Conservation (phyloP, 2,329 filamentous ascomycete species). For the Aurifilum marmelostoma region DNA sequence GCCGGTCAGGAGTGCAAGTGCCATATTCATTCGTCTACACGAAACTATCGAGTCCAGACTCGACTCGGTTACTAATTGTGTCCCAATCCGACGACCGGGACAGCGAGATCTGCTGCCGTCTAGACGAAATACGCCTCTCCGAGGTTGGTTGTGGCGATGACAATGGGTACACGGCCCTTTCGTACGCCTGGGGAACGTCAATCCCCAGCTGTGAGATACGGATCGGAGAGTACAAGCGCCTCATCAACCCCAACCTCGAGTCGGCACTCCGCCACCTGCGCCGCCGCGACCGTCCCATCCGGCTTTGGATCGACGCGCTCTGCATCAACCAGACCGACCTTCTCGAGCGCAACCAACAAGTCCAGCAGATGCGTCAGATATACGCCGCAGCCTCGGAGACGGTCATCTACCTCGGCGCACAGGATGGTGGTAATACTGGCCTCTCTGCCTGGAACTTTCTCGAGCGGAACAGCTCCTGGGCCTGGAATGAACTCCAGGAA, state of each 20-base stretch:
- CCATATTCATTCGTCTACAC: background rate
- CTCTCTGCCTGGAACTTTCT: constrained; percentile 16
- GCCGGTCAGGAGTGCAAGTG: background rate
- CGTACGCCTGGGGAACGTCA: background rate
- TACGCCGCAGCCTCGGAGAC: constrained; percentile 12
- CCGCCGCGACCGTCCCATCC: background rate
- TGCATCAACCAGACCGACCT: constrained; percentile 5
- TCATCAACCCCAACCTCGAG: constrained; percentile 9
- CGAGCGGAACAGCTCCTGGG: constrained; percentile 17
- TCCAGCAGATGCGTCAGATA: constrained; percentile 11
- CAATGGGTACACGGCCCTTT: background rate
- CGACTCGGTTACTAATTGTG: background rate
- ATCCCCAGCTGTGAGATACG: background rate
- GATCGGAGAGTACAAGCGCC: background rate
- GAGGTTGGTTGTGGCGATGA: background rate
- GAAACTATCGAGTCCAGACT: background rate
- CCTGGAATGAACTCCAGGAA: background rate
- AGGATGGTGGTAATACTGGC: background rate
- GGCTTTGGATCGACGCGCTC: constrained; percentile 16
- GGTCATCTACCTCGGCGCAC: constrained; percentile 5
- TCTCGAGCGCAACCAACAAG: background rate
- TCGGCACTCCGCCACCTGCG: constrained; percentile 15
- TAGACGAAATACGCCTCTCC: background rate
- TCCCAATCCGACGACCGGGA: background rate
- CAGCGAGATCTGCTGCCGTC: background rate